These are phyloP conservation scores for Mycotypha africana DNA, from an alignment of 371 early-diverging fungal species.

Conservation along the genomic window DNA sequence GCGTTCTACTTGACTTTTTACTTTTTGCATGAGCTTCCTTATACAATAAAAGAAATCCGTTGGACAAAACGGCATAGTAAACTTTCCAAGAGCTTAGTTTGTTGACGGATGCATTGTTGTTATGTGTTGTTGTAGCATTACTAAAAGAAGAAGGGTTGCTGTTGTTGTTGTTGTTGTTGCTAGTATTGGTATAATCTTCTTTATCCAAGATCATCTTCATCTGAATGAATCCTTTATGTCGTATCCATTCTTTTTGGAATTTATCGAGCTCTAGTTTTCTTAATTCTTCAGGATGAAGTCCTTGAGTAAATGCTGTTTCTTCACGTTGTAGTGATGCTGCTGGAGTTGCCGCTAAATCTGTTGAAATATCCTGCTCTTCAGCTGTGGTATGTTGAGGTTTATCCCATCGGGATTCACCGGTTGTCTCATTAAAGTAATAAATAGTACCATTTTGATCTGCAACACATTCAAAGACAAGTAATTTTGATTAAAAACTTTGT, in stretches of 20 bases:
- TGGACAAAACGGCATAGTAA: constrained; percentile 37
- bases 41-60: constrained; percentile 38
- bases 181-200: too few species aligned
- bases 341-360: not conserved
- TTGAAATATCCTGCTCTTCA: not conserved
- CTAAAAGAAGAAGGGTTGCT: too few species aligned
- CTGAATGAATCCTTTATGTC: constrained; percentile 37
- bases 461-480: not conserved
- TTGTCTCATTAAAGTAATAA: constrained; percentile 42
- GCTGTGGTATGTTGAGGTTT: constrained; percentile 1
- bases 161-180: too few species aligned
- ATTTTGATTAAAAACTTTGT: not conserved
- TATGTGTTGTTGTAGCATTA: too few species aligned
- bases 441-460: constrained; percentile 36
- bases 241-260: constrained; percentile 28
- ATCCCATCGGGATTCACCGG: constrained; percentile 45
- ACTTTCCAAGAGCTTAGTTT: constrained; percentile 46
- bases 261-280: constrained; percentile 34
- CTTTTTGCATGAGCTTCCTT: constrained; percentile 31
- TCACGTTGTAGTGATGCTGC: constrained; percentile 8
- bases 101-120: constrained; percentile 14
- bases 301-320: constrained; percentile 13
- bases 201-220: constrained; percentile 47
- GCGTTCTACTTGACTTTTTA: constrained; percentile 23
- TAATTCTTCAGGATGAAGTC: constrained; percentile 24